Evolutionary conservation across 495 filamentous ascomycete species (phyloP).

Genomic region (Hypoxylon lienhwacheense): DNA sequence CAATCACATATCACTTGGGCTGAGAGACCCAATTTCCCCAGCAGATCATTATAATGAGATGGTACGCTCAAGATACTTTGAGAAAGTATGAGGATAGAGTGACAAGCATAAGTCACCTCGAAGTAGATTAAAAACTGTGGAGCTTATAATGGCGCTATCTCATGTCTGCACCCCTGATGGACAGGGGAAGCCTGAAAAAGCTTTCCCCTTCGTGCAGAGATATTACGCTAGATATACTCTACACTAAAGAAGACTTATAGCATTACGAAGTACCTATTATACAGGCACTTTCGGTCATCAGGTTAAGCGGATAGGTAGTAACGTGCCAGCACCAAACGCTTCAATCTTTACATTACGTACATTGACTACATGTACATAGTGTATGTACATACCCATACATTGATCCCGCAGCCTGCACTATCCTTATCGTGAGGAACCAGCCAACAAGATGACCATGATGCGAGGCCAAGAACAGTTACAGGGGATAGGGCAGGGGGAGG

Average conservation of each 20-base stretch:
- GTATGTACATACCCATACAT: background rate
- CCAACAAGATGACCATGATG: slow-evolving; percentile 17
- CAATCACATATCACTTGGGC: slow-evolving; percentile 17
- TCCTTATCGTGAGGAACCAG: slow-evolving; percentile 17
- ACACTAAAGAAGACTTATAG: too few relatives aligned
- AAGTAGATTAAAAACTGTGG: slow-evolving; percentile 26
- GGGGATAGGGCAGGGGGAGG: slow-evolving; percentile 22
- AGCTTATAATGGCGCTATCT: slow-evolving; percentile 25
- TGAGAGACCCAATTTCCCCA: slow-evolving; percentile 26
- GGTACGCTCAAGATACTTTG: slow-evolving; percentile 15
- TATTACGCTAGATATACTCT: too few relatives aligned
- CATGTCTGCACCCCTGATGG: slow-evolving; percentile 12
- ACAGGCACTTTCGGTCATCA: slow-evolving; percentile 12
- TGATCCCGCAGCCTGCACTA: slow-evolving; percentile 19
- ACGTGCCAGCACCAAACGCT: too few relatives aligned
- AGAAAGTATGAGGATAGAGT: background rate
- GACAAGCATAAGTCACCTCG: slow-evolving; percentile 9
- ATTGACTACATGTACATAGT: background rate
- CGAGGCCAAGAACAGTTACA: slow-evolving; percentile 7
- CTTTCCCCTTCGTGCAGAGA: too few relatives aligned
- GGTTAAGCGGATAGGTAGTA: slow-evolving; percentile 7
- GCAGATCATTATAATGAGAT: slow-evolving; percentile 28
- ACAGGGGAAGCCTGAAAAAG: too few relatives aligned
- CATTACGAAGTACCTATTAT: too few relatives aligned
- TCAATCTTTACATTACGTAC: slow-evolving; percentile 26